Percentiles rank a stretch among this genome's conserved stretches.
These are phyloP conservation scores for Rubia peregrina DNA, from an alignment of 305 asterid species.

Conservation along the genomic window DNA sequence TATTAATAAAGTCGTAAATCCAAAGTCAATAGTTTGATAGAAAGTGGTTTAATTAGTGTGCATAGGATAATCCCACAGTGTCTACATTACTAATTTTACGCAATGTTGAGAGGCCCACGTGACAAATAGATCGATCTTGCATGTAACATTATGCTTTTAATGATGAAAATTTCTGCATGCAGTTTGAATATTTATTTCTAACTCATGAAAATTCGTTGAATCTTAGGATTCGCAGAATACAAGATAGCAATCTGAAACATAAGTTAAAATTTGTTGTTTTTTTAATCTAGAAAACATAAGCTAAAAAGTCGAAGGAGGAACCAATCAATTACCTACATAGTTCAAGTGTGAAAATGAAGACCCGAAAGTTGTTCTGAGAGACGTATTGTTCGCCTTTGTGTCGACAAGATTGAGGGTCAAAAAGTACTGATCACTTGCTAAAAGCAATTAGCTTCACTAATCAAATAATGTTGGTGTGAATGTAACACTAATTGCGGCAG, in stretches of 20 bases:
- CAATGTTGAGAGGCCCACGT: slow-evolving; percentile 13
- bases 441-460: background rate
- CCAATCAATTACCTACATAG: no score
- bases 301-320: no score
- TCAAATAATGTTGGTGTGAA: background rate
- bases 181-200: background rate
- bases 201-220: background rate
- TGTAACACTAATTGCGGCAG: background rate
- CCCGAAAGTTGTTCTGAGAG: background rate
- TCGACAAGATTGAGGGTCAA: background rate
- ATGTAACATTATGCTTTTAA: no score
- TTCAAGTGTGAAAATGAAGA: background rate
- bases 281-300: no score
- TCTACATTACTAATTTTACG: slow-evolving; percentile 1
- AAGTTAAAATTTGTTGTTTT: no score
- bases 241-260: no score
- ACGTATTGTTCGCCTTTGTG: background rate
- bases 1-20: background rate
- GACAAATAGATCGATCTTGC: background rate
- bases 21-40: slow-evolving; percentile 12
- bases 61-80: background rate
- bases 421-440: background rate
- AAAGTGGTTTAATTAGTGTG: background rate
- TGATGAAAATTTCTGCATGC: background rate
- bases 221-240: no score